Evolutionary conservation across 108 stramenopile genomes (phyloP).

Genomic region (Skeletonema potamos): DNA sequence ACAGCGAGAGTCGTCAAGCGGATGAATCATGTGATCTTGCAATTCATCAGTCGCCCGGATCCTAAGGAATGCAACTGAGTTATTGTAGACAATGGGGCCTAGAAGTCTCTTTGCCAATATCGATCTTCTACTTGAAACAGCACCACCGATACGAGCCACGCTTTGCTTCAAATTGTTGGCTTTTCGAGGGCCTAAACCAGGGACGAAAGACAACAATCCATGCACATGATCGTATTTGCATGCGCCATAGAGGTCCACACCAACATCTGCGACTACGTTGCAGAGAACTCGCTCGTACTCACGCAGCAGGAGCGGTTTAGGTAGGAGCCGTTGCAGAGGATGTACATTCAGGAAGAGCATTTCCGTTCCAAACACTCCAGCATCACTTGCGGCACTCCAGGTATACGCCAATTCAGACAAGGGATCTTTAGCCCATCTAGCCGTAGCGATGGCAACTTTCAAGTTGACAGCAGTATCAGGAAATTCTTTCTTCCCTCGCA

Average conservation of each 20-base stretch:
- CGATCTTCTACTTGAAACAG: conserved; percentile 59
- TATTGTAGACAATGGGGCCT: conserved; percentile 88
- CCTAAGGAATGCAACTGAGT: conserved; percentile 87
- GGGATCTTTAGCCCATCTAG: conserved; percentile 86
- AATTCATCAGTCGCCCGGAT: conserved; percentile 66
- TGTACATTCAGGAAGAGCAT: conserved; percentile 90
- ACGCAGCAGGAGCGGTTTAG: conserved; percentile 72
- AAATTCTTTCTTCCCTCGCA: conserved; percentile 88
- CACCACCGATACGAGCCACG: conserved; percentile 65
- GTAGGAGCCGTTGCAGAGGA: conserved; percentile 84
- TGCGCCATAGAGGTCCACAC: conserved; percentile 88
- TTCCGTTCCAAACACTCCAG: conserved; percentile 83
- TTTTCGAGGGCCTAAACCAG: conserved; percentile 93
- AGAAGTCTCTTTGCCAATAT: conserved; percentile 72
- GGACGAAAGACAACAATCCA: conserved; percentile 86
- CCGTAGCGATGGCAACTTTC: conserved; percentile 81
- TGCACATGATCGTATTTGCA: conserved; percentile 73
- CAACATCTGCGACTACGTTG: conserved; percentile 80
- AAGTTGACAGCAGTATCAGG: conserved; percentile 81
- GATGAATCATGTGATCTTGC: conserved; percentile 68
- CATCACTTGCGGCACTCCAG: conserved; percentile 89
- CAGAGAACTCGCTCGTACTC: conserved; percentile 85
- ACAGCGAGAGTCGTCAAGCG: conserved; percentile 87
- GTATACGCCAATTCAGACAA: conserved; percentile 84
- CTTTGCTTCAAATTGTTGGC: conserved; percentile 85